Evolutionary conservation across 441 rosid species (phyloP), one percentile per base, ranked within the genome.

Genomic region (Erodium moschatum): DNA sequence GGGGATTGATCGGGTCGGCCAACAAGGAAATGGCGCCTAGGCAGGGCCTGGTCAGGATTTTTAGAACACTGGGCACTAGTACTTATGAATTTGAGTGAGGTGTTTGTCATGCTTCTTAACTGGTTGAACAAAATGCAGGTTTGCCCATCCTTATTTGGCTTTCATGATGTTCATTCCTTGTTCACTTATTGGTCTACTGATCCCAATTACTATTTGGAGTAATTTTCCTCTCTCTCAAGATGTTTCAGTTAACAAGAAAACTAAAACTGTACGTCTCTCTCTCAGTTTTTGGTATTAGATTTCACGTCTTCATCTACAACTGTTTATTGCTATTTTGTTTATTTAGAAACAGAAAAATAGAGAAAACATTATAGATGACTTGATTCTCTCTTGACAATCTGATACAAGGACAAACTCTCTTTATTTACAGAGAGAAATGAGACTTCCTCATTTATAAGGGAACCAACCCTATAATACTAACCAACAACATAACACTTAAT

Each of bases 81-180:
- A 24, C 44, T 60, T 42, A 8, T 52, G 62, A 54, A 33, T 67
- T 54, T 66, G 46, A 63, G 61, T 54, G 56, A 19, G 48, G 31
- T 44, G 58, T 20, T 24, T 44, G 12, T 2, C 20, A 11, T 27
- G 20, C 42, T 61, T 15, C 19, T 24, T 40, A 70, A 69, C 63
- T 50, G 19, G 10, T 50, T 69, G 67, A 46, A 65, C 66, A 60
- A 42, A 79, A 74, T 85, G 88, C 88, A 95, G 99, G 99, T 95
- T 89, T 82, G 90, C 98, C 72, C 84, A 84, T 80, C 89, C 98
- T 70, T 87, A 75, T 78, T 79, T 95, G 79, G 98, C 97, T 64
- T 92, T 82, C 78, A 63, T 85, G 82, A 85, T 92, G 95, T 95
- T 95, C 80, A 73, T 87, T 68, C 99, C 99, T 31, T 79, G 87